phyloP scores from a whole-genome alignment of 495 filamentous ascomycete genomes.

The Achaetomiella virescens region DNA sequence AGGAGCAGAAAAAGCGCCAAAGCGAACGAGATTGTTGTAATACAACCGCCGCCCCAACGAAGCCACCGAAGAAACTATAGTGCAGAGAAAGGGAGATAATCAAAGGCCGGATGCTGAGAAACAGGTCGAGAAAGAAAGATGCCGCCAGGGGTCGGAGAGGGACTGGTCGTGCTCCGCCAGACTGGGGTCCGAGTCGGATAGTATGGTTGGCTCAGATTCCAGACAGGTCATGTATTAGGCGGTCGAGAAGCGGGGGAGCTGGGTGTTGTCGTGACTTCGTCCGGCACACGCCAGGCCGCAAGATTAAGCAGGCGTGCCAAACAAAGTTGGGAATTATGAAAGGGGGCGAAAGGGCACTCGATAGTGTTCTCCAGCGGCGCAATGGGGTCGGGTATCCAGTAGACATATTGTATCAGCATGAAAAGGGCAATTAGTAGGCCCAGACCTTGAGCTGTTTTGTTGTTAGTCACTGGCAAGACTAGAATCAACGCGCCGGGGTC shows the following conservation, averaged over 20 bases:
- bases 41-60: slow-evolving; percentile 13
- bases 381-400: slow-evolving; percentile 28
- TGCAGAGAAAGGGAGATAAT: slow-evolving; percentile 10
- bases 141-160: background rate
- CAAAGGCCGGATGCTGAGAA: background rate
- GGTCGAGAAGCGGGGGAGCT: slow-evolving; percentile 20
- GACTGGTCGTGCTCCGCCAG: background rate
- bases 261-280: slow-evolving; percentile 51
- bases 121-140: background rate
- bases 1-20: background rate
- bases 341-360: slow-evolving; percentile 28
- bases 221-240: background rate
- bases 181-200: background rate
- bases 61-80: slow-evolving; percentile 13
- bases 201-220: background rate
- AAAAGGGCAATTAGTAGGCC: slow-evolving; percentile 51
- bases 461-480: slow-evolving; percentile 13
- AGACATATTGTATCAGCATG: slow-evolving; percentile 23
- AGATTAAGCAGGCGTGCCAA: slow-evolving; percentile 40
- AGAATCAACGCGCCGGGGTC: background rate
- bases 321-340: slow-evolving; percentile 35
- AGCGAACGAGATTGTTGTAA: slow-evolving; percentile 1
- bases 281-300: slow-evolving; percentile 42
- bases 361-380: slow-evolving; percentile 28
- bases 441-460: slow-evolving; percentile 71